Percentiles rank a stretch among this genome's conserved stretches.
Evolutionary conservation across 129 eudicot species (phyloP).

Genomic region (Flaveria bidentis): DNA sequence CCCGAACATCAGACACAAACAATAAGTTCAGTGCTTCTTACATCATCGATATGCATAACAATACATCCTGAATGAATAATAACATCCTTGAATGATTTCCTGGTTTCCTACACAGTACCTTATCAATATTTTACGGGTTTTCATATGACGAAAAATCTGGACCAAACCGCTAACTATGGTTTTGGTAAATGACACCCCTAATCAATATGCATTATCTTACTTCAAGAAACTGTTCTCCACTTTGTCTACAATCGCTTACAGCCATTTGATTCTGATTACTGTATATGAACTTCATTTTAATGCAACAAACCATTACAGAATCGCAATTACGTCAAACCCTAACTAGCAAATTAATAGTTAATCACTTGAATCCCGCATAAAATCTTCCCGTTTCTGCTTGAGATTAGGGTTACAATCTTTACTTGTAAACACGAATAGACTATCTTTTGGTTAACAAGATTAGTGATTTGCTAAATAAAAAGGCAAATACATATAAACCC

Average conservation of each 20-base stretch:
- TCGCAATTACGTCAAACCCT: not conserved
- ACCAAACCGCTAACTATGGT: not conserved
- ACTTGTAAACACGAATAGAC: not conserved
- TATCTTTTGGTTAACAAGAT: not conserved
- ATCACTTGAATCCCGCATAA: not conserved
- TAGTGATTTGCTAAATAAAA: not conserved
- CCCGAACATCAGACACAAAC: constrained; percentile 41
- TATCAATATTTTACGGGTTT: not conserved
- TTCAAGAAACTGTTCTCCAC: too few species aligned
- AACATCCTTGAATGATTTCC: not conserved
- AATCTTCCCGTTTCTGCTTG: not conserved
- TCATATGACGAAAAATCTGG: not conserved
- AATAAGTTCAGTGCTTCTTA: constrained; percentile 39
- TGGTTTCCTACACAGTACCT: too few species aligned
- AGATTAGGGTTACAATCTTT: not conserved
- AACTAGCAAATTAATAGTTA: not conserved
- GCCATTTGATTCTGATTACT: too few species aligned
- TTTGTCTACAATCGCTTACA: too few species aligned
- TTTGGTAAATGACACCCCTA: not conserved
- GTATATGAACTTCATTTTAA: too few species aligned
- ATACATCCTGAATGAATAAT: constrained; percentile 19
- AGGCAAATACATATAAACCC: not conserved
- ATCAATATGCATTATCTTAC: too few species aligned
- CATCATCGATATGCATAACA: constrained; percentile 43
- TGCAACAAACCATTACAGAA: not conserved